Evolutionary conservation across 2,329 filamentous ascomycete genomes (phyloP), one percentile per base, ranked within the genome.

Genomic region (Colletotrichum limetticola): DNA sequence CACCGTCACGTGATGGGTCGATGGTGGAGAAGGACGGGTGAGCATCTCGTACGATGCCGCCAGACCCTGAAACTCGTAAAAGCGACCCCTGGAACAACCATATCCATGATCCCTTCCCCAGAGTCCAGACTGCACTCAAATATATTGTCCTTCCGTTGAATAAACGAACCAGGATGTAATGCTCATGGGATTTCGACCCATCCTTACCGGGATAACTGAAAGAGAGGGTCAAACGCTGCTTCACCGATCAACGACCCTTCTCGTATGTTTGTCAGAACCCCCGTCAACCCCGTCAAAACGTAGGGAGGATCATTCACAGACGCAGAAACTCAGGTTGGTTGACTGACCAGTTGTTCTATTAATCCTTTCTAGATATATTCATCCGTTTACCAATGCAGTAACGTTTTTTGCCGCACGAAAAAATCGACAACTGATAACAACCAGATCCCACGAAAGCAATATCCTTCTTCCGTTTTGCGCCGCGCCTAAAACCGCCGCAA

Each of bases 31-130:
- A 46, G 24, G 64, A 64, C 66, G 66, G 58, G 72, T 46, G 56
- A 68, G 52, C 52, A 53, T 58, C 46, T 73, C 69, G 70, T 73
- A 74, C 70, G 72, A 74, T 70, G 65, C 60, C 60, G 66, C 64
- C 53, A 35, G 63, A 59, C 42, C 32, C 60, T 75, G 74, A 75
- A 74, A 75, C 74, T 16, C 37, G 64, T 35, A 49, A 49, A 56
- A 74, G 74, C 71, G 74, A 71, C 71, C 58, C 53, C 26, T 22
- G 53, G 53, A 46, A 22, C 26, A 35, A 26, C 5, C 26, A 22
- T 4, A 49, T 6, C 24, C 46, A 42, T 22, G 37, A 16, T 5
- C 37, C 19, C 19, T 22, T 24, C 42, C 9, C 26, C 28, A 49
- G 42, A 53, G 24, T 49, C 66, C 59, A 42, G 37, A 42, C 37